phyloP scores from a whole-genome alignment of 2,329 filamentous ascomycete species.

The Colletotrichum sp. region DNA sequence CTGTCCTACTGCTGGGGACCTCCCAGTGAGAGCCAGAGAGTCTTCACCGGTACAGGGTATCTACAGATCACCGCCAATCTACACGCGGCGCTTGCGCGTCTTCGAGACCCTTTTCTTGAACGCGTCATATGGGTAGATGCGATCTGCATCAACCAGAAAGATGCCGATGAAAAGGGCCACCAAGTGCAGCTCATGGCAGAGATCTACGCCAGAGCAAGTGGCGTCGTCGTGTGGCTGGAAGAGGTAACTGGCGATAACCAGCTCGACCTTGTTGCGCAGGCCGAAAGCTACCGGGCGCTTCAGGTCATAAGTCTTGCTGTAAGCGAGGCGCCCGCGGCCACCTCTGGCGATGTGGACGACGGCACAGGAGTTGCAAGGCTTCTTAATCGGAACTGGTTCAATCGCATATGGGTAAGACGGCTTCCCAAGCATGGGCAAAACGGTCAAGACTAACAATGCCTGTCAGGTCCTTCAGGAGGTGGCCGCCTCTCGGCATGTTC shows the following conservation, averaged over 20 bases:
- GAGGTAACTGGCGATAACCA: not conserved
- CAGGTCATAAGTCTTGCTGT: not conserved
- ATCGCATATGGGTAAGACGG: too few relatives aligned
- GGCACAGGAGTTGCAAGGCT: too few relatives aligned
- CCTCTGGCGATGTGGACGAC: too few relatives aligned
- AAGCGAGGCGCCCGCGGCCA: too few relatives aligned
- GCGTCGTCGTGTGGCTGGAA: not conserved
- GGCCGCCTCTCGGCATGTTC: too few relatives aligned
- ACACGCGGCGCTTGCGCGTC: not conserved
- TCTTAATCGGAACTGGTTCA: too few relatives aligned
- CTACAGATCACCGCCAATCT: not conserved
- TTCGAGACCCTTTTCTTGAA: not conserved
- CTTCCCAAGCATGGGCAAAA: too few relatives aligned
- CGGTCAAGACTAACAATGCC: too few relatives aligned
- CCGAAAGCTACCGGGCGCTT: too few relatives aligned
- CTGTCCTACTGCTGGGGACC: not conserved
- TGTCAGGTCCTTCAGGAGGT: too few relatives aligned
- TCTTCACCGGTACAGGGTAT: not conserved
- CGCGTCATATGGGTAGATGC: not conserved
- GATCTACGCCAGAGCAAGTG: not conserved
- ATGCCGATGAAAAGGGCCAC: not conserved
- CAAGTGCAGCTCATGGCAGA: not conserved
- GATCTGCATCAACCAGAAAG: not conserved
- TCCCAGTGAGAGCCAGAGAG: not conserved
- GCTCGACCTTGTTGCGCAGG: too few relatives aligned